A percentile compares a stretch with the other conserved stretches of the same genome.
Conservation (phyloP, 495 filamentous ascomycete genomes). For the Echria macrotheca region DNA sequence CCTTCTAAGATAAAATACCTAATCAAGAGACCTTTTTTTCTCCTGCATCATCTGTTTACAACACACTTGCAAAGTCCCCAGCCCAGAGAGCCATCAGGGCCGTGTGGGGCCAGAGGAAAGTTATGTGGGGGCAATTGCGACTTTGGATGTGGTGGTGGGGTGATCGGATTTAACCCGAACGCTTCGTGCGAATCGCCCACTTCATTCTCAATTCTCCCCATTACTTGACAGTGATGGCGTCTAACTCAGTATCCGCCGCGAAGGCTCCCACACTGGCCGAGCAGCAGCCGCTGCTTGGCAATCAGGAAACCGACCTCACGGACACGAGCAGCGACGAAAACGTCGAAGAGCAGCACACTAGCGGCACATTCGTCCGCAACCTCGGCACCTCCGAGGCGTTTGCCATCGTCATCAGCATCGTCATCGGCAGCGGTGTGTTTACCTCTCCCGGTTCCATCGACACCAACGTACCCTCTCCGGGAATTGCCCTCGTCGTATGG, state of each 20-base stretch:
- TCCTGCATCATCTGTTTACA: no score
- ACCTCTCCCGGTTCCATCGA: slow-evolving; percentile 53
- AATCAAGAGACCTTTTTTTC: no score
- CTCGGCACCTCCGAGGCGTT: slow-evolving; percentile 48
- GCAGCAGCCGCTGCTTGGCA: background rate
- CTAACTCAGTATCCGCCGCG: background rate
- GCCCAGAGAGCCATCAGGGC: no score
- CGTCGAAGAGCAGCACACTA: background rate
- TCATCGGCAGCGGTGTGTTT: slow-evolving; percentile 53
- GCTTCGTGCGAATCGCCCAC: no score
- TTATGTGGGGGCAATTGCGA: no score
- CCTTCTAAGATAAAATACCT: no score
- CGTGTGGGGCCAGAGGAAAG: no score
- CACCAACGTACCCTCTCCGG: slow-evolving; percentile 50
- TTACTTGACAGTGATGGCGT: no score
- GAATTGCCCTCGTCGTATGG: slow-evolving; percentile 47
- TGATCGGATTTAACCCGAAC: no score
- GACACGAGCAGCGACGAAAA: background rate
- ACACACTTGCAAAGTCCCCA: no score
- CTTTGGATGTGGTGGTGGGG: no score
- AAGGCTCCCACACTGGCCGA: background rate
- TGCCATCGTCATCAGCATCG: slow-evolving; percentile 50
- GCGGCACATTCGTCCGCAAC: slow-evolving; percentile 40
- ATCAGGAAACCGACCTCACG: background rate
- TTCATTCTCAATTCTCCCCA: no score